Conservation (phyloP, 805 yeast species). For the Saccharomycopsis sp. region DNA sequence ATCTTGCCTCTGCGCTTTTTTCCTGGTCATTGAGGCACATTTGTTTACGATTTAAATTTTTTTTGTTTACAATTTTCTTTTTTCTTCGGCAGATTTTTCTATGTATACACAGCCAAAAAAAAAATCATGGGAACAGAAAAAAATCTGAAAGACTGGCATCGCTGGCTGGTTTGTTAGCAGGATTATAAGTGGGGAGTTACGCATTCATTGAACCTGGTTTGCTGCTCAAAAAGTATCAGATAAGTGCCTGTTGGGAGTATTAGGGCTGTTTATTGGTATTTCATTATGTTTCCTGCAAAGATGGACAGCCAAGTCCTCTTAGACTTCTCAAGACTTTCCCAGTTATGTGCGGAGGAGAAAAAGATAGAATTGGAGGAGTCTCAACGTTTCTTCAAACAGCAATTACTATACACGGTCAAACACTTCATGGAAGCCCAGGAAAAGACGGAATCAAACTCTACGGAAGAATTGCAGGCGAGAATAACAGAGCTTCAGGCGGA, state of each 20-base stretch:
- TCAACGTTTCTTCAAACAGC: background rate
- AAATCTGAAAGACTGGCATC: no score
- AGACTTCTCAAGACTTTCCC: background rate
- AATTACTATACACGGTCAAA: background rate
- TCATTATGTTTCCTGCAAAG: background rate
- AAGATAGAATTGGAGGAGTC: background rate
- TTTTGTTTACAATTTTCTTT: background rate
- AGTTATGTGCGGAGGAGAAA: background rate
- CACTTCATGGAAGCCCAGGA: background rate
- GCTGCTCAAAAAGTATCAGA: no score
- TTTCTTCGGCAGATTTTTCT: background rate
- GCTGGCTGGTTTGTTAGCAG: no score
- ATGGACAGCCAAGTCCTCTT: background rate
- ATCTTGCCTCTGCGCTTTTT: no score
- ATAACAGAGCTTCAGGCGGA: constrained; percentile 1
- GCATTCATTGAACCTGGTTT: no score
- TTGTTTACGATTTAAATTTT: no score
- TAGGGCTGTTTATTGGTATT: background rate
- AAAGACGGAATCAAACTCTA: background rate
- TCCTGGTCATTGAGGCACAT: background rate
- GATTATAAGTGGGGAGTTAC: no score
- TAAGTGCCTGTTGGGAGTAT: no score
- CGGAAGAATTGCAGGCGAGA: background rate
- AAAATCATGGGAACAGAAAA: no score
- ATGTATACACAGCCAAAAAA: no score